Conservation (phyloP, 352 stramenopile species). For the Elongisporangium undulatum region DNA sequence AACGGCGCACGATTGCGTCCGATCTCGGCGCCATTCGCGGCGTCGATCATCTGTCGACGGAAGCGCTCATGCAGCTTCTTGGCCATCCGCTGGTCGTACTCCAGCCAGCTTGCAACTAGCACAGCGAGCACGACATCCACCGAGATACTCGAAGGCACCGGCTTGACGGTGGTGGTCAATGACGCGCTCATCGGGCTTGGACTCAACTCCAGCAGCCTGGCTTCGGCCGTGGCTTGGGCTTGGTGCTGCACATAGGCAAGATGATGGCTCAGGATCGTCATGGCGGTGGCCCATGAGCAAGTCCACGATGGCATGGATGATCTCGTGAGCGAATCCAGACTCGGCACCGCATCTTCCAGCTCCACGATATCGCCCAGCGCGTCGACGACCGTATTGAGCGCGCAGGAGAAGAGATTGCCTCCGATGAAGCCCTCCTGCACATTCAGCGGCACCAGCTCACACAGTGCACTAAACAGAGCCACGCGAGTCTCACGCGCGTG, state of each 20-base stretch:
- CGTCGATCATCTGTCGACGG: constrained; percentile 23
- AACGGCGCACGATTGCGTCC: constrained; percentile 16
- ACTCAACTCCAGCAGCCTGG: neutral
- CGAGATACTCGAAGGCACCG: constrained; percentile 5
- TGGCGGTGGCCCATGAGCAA: neutral
- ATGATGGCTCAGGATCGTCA: neutral
- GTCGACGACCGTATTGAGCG: constrained; percentile 46
- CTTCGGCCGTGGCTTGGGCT: neutral
- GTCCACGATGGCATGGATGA: constrained; percentile 8
- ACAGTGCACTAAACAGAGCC: constrained; percentile 48
- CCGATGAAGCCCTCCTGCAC: constrained; percentile 6
- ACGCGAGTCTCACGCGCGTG: constrained; percentile 27
- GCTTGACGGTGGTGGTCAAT: neutral
- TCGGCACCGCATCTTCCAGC: constrained; percentile 28
- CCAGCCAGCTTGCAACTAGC: constrained; percentile 39
- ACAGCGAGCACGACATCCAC: constrained; percentile 51
- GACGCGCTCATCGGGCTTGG: neutral
- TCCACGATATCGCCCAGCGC: constrained; percentile 62
- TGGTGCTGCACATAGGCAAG: neutral
- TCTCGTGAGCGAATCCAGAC: constrained; percentile 21
- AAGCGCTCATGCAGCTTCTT: constrained; percentile 45
- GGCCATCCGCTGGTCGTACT: constrained; percentile 34
- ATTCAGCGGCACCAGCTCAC: constrained; percentile 51
- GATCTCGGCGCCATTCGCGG: neutral
- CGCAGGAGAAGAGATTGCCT: constrained; percentile 37